Percentiles rank a stretch among this genome's conserved stretches.
Evolutionary conservation across 2,329 filamentous ascomycete genomes (phyloP).

Genomic region (Cytospora leucostoma): DNA sequence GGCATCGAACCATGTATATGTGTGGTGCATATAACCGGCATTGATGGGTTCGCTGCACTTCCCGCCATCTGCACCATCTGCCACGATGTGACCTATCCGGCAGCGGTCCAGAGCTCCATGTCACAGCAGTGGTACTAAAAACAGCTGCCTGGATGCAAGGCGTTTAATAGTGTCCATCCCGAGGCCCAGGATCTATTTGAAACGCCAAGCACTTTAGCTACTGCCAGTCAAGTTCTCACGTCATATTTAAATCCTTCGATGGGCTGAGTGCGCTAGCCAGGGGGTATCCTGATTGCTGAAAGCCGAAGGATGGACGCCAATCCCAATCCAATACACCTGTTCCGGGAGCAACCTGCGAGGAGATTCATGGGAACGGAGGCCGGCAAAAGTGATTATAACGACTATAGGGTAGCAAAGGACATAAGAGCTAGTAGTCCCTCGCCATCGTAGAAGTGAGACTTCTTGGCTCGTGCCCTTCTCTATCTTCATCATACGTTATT

Average conservation of each 20-base stretch:
- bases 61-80: slow-evolving; percentile 10
- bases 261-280: slow-evolving; percentile 17
- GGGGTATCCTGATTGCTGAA: background rate
- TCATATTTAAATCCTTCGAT: slow-evolving; percentile 6
- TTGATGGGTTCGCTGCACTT: background rate
- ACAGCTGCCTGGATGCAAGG: slow-evolving; percentile 19
- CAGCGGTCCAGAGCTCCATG: background rate
- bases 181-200: background rate
- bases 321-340: background rate
- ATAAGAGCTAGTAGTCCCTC: slow-evolving; percentile 1
- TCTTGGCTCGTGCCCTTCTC: background rate
- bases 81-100: slow-evolving; percentile 5
- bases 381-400: background rate
- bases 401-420: background rate
- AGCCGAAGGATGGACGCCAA: background rate
- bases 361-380: background rate
- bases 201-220: background rate
- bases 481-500: background rate
- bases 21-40: no score
- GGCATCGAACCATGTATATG: no score
- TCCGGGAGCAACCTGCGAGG: background rate
- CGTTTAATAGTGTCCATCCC: background rate
- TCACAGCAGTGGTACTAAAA: slow-evolving; percentile 16
- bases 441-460: background rate
- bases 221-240: background rate